A percentile compares a stretch with the other conserved stretches of the same genome.
phyloP scores from a whole-genome alignment of 2,329 filamentous ascomycete species.

The Ilyonectria destructans region DNA sequence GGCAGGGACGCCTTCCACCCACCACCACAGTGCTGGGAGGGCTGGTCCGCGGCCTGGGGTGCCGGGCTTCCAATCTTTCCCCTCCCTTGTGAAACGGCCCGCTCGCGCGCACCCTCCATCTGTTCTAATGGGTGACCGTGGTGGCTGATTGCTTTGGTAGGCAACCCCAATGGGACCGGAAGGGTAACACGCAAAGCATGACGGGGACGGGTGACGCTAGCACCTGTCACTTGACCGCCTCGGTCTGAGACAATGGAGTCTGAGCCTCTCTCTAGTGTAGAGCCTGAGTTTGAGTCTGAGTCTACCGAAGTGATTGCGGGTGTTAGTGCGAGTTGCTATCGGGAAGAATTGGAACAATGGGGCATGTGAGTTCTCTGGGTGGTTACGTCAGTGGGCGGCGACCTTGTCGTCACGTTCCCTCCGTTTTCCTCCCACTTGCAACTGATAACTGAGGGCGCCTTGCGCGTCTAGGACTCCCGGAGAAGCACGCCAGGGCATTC shows the following conservation, averaged over 20 bases:
- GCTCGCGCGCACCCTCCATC: conserved; percentile 48
- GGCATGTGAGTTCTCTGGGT: conserved; percentile 23
- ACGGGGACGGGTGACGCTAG: conserved; percentile 35
- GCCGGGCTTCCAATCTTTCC: conserved; percentile 32
- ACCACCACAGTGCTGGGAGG: conserved; percentile 12
- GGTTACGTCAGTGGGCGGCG: conserved; percentile 28
- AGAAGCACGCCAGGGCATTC: conserved; percentile 16
- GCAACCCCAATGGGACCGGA: conserved; percentile 36
- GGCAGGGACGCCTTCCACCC: conserved; percentile 12
- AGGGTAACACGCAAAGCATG: conserved; percentile 30
- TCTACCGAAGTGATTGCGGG: conserved; percentile 6
- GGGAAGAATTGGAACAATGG: neutral
- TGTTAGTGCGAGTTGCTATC: conserved; percentile 8
- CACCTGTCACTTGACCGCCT: conserved; percentile 36
- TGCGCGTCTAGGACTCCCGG: neutral
- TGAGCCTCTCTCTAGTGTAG: conserved; percentile 27
- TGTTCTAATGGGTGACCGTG: conserved; percentile 26
- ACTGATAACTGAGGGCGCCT: conserved; percentile 5
- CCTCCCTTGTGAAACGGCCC: conserved; percentile 49
- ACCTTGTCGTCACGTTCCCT: conserved; percentile 19
- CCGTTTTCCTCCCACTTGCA: neutral
- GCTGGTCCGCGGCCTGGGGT: conserved; percentile 16
- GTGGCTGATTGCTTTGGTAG: conserved; percentile 33
- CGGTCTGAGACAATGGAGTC: conserved; percentile 33
- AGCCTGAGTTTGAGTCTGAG: conserved; percentile 14